Percentiles rank a stretch among this genome's conserved stretches.
Evolutionary conservation across 805 yeast genomes (phyloP).

Genomic region (Candida glaebosa): DNA sequence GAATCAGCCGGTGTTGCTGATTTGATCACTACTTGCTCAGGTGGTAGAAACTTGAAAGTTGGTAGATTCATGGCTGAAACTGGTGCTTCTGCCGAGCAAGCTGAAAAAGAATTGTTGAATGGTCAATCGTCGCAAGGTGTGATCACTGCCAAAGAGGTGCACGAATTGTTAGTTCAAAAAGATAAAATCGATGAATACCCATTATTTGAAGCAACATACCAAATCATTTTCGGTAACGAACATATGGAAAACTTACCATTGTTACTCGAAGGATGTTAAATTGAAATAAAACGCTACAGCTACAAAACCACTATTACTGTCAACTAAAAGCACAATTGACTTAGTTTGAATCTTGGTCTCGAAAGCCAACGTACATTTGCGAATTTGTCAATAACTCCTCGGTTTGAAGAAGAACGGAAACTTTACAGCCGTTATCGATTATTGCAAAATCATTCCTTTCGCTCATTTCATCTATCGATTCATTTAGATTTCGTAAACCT

Average conservation of each 20-base stretch:
- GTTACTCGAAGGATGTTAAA: conserved; percentile 27
- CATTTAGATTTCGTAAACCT: too few relatives aligned
- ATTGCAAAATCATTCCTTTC: too few relatives aligned
- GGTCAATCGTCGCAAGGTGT: conserved; percentile 48
- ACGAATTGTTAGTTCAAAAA: conserved; percentile 38
- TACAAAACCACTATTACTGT: too few relatives aligned
- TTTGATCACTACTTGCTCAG: conserved; percentile 45
- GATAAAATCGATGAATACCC: conserved; percentile 36
- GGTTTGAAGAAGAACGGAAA: too few relatives aligned
- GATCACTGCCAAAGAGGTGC: conserved; percentile 45
- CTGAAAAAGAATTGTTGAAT: conserved; percentile 42
- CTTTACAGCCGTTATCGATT: too few relatives aligned
- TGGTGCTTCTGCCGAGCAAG: conserved; percentile 38
- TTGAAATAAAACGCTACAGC: too few relatives aligned
- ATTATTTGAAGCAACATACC: conserved; percentile 45
- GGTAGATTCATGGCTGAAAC: conserved; percentile 45
- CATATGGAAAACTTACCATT: conserved; percentile 40
- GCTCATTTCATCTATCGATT: too few relatives aligned
- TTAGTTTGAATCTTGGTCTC: too few relatives aligned
- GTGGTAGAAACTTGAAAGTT: conserved; percentile 47
- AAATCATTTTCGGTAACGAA: conserved; percentile 38
- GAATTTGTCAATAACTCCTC: too few relatives aligned
- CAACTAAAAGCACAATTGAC: too few relatives aligned
- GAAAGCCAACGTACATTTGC: too few relatives aligned
- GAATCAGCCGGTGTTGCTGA: conserved; percentile 49